phyloP scores from a whole-genome alignment of 2,329 filamentous ascomycete genomes.

The Colletotrichum scovillei region DNA sequence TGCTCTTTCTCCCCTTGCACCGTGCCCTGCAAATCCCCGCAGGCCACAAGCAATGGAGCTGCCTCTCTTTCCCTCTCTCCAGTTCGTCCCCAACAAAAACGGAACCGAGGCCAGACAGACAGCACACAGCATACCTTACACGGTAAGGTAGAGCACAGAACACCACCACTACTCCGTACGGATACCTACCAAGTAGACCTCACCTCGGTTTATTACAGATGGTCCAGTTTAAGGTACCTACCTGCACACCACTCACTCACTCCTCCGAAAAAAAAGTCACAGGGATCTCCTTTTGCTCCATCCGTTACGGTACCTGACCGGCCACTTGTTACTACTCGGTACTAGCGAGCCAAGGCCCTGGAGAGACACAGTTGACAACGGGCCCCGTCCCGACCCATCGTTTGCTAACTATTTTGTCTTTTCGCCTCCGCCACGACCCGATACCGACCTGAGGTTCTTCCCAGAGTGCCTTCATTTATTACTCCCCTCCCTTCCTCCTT shows the following conservation, averaged over 20 bases:
- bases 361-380: slow-evolving; percentile 21
- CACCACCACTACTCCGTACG: not conserved
- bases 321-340: not conserved
- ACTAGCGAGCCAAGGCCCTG: not conserved
- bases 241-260: slow-evolving; percentile 15
- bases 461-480: slow-evolving; percentile 29
- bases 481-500: slow-evolving; percentile 19
- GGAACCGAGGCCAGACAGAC: slow-evolving; percentile 19
- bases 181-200: not conserved
- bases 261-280: not conserved
- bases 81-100: slow-evolving; percentile 36
- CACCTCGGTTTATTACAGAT: no score
- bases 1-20: slow-evolving; percentile 23
- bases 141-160: not conserved
- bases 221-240: not conserved
- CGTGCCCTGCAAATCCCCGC: slow-evolving; percentile 31
- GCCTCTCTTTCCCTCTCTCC: slow-evolving; percentile 21
- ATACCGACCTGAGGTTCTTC: slow-evolving; percentile 13
- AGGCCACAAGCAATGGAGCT: slow-evolving; percentile 16
- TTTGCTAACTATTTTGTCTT: slow-evolving; percentile 24
- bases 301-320: slow-evolving; percentile 7
- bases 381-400: slow-evolving; percentile 25
- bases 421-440: slow-evolving; percentile 29
- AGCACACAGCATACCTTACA: not conserved
- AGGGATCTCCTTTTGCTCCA: slow-evolving; percentile 1